Percentiles rank a stretch among this genome's conserved stretches.
Conservation (phyloP, 2,329 filamentous ascomycete species). For the Xylaria sp. region DNA sequence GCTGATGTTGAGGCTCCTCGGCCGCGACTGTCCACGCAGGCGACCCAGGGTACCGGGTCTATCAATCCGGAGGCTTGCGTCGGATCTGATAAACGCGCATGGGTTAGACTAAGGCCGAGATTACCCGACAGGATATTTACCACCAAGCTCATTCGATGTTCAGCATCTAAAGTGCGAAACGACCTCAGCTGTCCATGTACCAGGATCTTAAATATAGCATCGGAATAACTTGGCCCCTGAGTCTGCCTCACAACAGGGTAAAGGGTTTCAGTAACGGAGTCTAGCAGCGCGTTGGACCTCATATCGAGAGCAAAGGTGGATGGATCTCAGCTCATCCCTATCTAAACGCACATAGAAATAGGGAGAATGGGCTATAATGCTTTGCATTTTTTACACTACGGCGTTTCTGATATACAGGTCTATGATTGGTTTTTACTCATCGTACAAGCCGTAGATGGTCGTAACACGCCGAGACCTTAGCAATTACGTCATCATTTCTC, state of each 20-base stretch:
- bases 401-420: slow-evolving; percentile 29
- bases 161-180: not conserved
- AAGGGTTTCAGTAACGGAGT: not conserved
- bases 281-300: not conserved
- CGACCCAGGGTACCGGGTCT: slow-evolving; percentile 3
- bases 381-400: slow-evolving; percentile 21
- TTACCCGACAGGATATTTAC: not conserved
- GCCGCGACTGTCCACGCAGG: not conserved
- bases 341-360: not conserved
- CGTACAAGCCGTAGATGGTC: slow-evolving; percentile 32
- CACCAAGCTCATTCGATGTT: not conserved
- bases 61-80: not conserved
- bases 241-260: not conserved
- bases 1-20: not conserved
- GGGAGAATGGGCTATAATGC: slow-evolving; percentile 24
- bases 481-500: slow-evolving; percentile 43
- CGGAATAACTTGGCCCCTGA: not conserved
- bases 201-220: not conserved
- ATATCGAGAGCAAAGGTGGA: not conserved
- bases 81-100: not conserved
- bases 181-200: not conserved
- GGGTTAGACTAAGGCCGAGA: slow-evolving; percentile 4
- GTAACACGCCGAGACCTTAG: slow-evolving; percentile 10
- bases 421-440: slow-evolving; percentile 32
- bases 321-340: not conserved